Evolutionary conservation across 2,329 filamentous ascomycete genomes (phyloP), one percentile per base, ranked within the genome.

Genomic region (Colletotrichum shisoi): DNA sequence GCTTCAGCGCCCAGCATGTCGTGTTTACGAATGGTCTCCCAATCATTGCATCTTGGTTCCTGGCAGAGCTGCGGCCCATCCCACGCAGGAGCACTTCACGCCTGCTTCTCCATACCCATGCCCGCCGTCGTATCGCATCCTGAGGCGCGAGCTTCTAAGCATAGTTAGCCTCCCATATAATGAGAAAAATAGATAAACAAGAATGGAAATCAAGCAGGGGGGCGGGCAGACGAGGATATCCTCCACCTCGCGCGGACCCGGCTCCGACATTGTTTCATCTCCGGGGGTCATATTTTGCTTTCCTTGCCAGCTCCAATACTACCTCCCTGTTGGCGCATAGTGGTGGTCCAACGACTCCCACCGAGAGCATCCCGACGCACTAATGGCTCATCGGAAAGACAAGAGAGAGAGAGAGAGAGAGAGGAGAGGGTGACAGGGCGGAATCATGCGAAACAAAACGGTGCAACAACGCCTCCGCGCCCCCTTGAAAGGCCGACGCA

Each of bases 391-490:
- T 52, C 63, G 52, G 63, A 58, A 63, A 62, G 58, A 58, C 49
- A 65, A 24, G 24, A 24, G 37, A 54, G 49, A 27, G 24, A 19
- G 17, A 34, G n/a, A n/a, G n/a, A n/a, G 4, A 12, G 49, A 27
- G 24, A 19, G 17, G 44, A 34, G 40, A 21, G 37, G 17, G n/a
- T n/a, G 12, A 19, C 40, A 12, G 59, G 52, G 51, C 39, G 52
- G 51, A 57, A 57, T 31, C 52, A 21, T 66, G 45, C 59, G n/a
- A 40, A 56, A 49, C 56, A 37, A 67, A 64, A 54, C 64, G 61
- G 64, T 59, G 61, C 64, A 67, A 67, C 54, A 56, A 49, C 34
- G 39, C 42, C 54, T 56, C 64, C 61, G 64, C 59, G 31, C 31
- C 31, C 60, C 48, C 46, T 49, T 15, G 7, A 44, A 34, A 34